These are phyloP conservation scores for Conringia planisiliqua DNA, from an alignment of 345 rosid genomes.

Conservation along the genomic window DNA sequence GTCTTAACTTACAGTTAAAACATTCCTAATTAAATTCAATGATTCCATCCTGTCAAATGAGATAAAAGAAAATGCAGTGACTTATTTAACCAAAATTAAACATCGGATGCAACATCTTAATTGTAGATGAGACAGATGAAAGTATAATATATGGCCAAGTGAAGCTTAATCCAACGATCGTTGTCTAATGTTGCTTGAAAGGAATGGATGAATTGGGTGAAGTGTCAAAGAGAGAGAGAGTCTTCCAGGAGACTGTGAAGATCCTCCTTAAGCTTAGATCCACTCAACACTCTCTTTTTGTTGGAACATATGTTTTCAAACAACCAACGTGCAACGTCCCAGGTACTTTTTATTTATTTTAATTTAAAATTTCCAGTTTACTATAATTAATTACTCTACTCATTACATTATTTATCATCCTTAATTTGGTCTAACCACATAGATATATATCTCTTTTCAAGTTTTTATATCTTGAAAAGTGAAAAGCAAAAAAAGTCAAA, in stretches of 20 bases:
- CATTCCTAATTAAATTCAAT: neutral
- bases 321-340: constrained; percentile 28
- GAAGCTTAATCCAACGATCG: constrained; percentile 21
- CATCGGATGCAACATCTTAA: constrained; percentile 24
- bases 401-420: neutral
- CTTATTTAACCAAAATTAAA: neutral
- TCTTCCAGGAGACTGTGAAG: constrained; percentile 25
- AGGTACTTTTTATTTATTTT: neutral
- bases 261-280: constrained; percentile 16
- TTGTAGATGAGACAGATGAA: neutral
- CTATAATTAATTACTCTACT: neutral
- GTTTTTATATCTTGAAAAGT: neutral
- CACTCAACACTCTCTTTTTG: constrained; percentile 23
- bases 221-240: constrained; percentile 30
- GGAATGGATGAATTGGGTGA: constrained; percentile 31
- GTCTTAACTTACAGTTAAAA: constrained; percentile 10
- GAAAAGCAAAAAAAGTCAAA: neutral
- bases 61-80: neutral
- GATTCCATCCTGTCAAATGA: neutral
- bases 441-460: neutral
- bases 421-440: neutral
- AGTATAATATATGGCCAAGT: constrained; percentile 1
- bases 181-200: constrained; percentile 37
- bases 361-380: neutral
- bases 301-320: constrained; percentile 33